Conservation (phyloP, 2,329 filamentous ascomycete species). For the Parastagonospora avenae region DNA sequence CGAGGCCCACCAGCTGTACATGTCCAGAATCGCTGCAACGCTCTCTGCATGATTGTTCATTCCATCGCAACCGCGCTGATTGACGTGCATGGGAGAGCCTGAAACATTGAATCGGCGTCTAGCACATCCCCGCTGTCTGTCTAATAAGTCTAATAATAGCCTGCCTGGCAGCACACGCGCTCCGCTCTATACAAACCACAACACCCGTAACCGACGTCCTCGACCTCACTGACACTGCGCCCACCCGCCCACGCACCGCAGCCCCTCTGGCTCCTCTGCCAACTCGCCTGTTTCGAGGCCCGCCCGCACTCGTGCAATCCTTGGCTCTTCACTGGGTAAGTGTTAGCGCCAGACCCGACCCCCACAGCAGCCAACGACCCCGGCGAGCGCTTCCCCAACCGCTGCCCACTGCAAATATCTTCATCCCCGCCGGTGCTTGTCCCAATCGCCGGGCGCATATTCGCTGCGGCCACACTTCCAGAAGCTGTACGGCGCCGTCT, state of each 20-base stretch:
- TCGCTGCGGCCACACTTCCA: conserved; percentile 20
- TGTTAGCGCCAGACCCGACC: conserved; percentile 42
- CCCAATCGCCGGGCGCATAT: conserved; percentile 29
- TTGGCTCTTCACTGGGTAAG: conserved; percentile 42
- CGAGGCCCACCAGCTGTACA: neutral
- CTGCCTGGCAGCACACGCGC: conserved; percentile 16
- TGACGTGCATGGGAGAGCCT: conserved; percentile 21
- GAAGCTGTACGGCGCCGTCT: conserved; percentile 29
- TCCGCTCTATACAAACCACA: conserved; percentile 14
- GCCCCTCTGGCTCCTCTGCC: conserved; percentile 11
- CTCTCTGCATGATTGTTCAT: neutral
- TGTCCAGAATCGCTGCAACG: neutral
- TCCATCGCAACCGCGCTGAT: conserved; percentile 9
- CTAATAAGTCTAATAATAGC: conserved; percentile 43
- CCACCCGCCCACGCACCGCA: conserved; percentile 7
- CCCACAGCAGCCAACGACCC: conserved; percentile 29
- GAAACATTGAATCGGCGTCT: conserved; percentile 37
- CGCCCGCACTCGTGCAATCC: conserved; percentile 20
- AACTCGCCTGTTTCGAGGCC: conserved; percentile 6
- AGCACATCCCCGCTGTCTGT: conserved; percentile 25
- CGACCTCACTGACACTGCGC: conserved; percentile 13
- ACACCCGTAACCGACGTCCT: conserved; percentile 16
- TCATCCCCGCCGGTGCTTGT: conserved; percentile 18
- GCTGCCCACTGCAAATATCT: conserved; percentile 34
- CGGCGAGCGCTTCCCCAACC: conserved; percentile 43